Percentiles rank a stretch among this genome's conserved stretches.
phyloP scores from a whole-genome alignment of 192 early-diverging fungal species.

The Mortierella claussenii region DNA sequence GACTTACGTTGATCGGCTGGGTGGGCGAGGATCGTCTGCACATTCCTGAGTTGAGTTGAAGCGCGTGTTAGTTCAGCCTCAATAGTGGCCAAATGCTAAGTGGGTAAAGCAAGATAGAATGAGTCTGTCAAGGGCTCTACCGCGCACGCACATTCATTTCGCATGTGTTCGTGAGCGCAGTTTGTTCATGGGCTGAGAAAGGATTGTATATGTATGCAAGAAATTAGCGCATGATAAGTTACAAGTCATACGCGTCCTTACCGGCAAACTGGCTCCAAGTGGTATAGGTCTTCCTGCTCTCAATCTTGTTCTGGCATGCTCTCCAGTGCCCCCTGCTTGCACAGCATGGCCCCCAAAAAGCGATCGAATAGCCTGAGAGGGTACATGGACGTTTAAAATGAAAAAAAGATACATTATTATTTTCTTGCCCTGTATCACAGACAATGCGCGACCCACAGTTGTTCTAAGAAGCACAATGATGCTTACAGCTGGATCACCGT shows the following conservation, averaged over 20 bases:
- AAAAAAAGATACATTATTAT: no score
- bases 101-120: no score
- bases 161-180: no score
- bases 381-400: not conserved
- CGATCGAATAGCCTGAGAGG: slow-evolving; percentile 17
- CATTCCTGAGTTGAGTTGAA: slow-evolving; percentile 38
- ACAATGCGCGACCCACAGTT: not conserved
- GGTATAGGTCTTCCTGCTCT: slow-evolving; percentile 22
- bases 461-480: not conserved
- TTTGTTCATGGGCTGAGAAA: no score
- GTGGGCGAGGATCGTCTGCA: slow-evolving; percentile 40
- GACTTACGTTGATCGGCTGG: slow-evolving; percentile 38
- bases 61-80: slow-evolving; percentile 43
- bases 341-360: slow-evolving; percentile 9
- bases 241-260: slow-evolving; percentile 3
- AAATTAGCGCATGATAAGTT: slow-evolving; percentile 9
- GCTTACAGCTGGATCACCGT: slow-evolving; percentile 31
- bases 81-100: slow-evolving; percentile 46
- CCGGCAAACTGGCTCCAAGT: slow-evolving; percentile 30
- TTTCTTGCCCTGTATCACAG: no score
- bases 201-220: not conserved
- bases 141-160: no score
- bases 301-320: slow-evolving; percentile 10
- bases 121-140: no score
- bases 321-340: slow-evolving; percentile 16